These are phyloP conservation scores for Cordyceps militaris DNA, from an alignment of 2,329 filamentous ascomycete genomes.

Conservation along the genomic window DNA sequence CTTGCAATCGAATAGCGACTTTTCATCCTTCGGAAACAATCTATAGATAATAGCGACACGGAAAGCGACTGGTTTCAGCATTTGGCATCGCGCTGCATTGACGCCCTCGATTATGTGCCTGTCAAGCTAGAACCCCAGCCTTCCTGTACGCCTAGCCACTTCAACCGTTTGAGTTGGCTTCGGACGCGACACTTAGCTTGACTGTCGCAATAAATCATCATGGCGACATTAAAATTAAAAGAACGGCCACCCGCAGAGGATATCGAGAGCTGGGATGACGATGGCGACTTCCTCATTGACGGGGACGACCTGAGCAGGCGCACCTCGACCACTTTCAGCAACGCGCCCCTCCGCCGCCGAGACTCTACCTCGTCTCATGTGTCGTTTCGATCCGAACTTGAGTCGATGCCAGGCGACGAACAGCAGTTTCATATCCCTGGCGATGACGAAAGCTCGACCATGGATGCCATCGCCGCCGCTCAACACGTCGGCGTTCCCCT, in stretches of 20 bases:
- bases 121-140: slow-evolving; percentile 4
- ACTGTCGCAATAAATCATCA: slow-evolving; percentile 23
- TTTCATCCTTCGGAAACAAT: neutral
- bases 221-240: slow-evolving; percentile 51
- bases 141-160: slow-evolving; percentile 7
- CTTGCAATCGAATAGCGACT: neutral
- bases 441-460: slow-evolving; percentile 75
- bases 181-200: slow-evolving; percentile 5
- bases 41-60: neutral
- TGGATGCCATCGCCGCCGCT: slow-evolving; percentile 80
- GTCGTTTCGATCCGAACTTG: slow-evolving; percentile 76
- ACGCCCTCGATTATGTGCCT: slow-evolving; percentile 12
- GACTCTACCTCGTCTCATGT: slow-evolving; percentile 76
- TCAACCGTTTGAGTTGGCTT: slow-evolving; percentile 3
- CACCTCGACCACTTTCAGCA: slow-evolving; percentile 40
- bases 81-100: slow-evolving; percentile 1
- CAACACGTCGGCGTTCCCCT: slow-evolving; percentile 87
- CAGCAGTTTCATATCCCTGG: slow-evolving; percentile 79
- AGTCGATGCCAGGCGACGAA: slow-evolving; percentile 70
- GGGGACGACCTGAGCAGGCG: slow-evolving; percentile 57
- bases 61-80: neutral
- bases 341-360: slow-evolving; percentile 46
- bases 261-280: slow-evolving; percentile 68
- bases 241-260: slow-evolving; percentile 46
- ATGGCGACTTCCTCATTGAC: slow-evolving; percentile 67